A percentile compares a stretch with the other conserved stretches of the same genome.
These are phyloP conservation scores for Helminthosporium solani DNA, from an alignment of 2,329 filamentous ascomycete genomes.

Conservation along the genomic window DNA sequence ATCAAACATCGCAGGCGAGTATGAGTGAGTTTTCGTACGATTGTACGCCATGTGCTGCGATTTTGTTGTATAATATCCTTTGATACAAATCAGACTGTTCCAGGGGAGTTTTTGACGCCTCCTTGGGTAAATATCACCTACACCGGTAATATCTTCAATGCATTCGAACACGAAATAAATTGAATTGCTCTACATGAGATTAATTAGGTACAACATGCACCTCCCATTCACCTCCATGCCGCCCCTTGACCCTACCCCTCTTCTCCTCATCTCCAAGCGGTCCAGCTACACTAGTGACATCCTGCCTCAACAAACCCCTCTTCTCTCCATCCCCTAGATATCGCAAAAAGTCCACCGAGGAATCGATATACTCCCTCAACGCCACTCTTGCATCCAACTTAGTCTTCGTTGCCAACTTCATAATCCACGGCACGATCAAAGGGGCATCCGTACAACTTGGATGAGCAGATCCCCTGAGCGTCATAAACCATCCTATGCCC, in stretches of 20 bases:
- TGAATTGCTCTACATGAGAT: too few species aligned
- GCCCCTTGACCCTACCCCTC: slow-evolving; percentile 26
- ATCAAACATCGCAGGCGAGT: too few species aligned
- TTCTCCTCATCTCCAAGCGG: slow-evolving; percentile 32
- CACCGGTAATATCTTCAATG: too few species aligned
- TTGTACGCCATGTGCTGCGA: too few species aligned
- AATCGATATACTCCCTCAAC: slow-evolving; percentile 60
- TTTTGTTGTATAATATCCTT: too few species aligned
- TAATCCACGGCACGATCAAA: slow-evolving; percentile 61
- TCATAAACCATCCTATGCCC: slow-evolving; percentile 51
- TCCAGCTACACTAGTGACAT: slow-evolving; percentile 45
- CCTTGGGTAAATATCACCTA: too few species aligned
- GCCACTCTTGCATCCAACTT: slow-evolving; percentile 59
- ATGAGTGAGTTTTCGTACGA: too few species aligned
- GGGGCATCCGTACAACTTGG: slow-evolving; percentile 68
- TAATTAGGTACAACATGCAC: slow-evolving; percentile 46
- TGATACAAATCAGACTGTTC: too few species aligned
- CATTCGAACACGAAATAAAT: too few species aligned
- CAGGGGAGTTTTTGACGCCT: too few species aligned
- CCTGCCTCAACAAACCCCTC: slow-evolving; percentile 53
- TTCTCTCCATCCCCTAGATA: slow-evolving; percentile 47
- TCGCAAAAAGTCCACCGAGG: slow-evolving; percentile 59
- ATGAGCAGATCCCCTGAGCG: slow-evolving; percentile 51
- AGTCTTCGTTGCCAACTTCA: slow-evolving; percentile 63
- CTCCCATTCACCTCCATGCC: slow-evolving; percentile 44